Conservation (phyloP, 2,329 filamentous ascomycete species). For the Beauveria bassiana region DNA sequence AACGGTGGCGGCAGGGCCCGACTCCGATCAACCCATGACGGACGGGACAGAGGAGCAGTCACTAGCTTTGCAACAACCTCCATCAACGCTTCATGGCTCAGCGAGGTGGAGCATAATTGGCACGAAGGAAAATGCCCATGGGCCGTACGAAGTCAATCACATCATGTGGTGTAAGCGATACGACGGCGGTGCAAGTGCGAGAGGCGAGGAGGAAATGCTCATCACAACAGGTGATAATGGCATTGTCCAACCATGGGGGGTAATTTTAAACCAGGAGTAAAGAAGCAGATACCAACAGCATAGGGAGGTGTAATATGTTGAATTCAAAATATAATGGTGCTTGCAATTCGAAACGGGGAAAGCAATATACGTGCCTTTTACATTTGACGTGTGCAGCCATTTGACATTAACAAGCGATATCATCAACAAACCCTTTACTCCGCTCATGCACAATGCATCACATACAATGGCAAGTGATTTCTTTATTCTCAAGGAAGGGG, state of each 20-base stretch:
- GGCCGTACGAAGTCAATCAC: constrained; percentile 92
- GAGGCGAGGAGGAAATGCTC: constrained; percentile 61
- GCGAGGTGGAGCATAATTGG: constrained; percentile 66
- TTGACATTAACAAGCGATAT: constrained; percentile 6
- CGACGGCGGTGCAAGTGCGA: constrained; percentile 52
- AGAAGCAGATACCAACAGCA: not conserved
- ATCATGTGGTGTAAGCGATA: constrained; percentile 76
- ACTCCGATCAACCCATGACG: constrained; percentile 22
- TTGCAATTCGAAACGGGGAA: not conserved
- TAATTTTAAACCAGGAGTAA: constrained; percentile 23
- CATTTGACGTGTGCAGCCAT: not conserved
- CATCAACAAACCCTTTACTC: constrained; percentile 5
- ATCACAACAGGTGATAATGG: constrained; percentile 92
- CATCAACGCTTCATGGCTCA: constrained; percentile 11
- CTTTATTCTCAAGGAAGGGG: constrained; percentile 20
- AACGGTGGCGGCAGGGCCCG: constrained; percentile 17
- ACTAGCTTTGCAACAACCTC: not conserved
- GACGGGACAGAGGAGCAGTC: constrained; percentile 12
- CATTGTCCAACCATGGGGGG: constrained; percentile 72
- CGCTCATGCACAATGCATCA: constrained; percentile 17
- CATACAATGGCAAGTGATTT: constrained; percentile 16
- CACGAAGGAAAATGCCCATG: constrained; percentile 67
- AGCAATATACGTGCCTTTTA: not conserved
- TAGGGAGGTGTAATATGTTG: not conserved
- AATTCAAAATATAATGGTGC: not conserved